phyloP scores from a whole-genome alignment of 176 grass and related monocot species.

The Bothriochloa decipiens region DNA sequence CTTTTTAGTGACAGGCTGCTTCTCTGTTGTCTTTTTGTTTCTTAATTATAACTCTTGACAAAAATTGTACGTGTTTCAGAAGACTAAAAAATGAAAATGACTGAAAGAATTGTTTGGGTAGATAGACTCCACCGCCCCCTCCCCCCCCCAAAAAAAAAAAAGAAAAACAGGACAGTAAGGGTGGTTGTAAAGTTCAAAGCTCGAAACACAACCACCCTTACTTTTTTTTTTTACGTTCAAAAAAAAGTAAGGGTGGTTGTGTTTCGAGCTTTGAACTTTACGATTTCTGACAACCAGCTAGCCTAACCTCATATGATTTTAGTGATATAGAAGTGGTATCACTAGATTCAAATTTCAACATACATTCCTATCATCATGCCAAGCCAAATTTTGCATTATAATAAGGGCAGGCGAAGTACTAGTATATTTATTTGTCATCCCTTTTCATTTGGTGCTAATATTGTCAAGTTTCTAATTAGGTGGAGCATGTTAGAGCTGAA shows the following conservation, averaged over 20 bases:
- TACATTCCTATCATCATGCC: neutral
- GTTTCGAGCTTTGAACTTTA: neutral
- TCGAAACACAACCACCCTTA: neutral
- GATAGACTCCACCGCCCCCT: neutral
- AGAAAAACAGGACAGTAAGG: too few species aligned
- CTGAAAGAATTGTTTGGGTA: neutral
- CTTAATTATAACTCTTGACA: neutral
- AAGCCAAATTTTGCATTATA: neutral
- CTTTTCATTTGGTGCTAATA: slow-evolving; percentile 5
- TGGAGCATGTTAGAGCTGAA: slow-evolving; percentile 83
- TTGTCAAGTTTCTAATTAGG: slow-evolving; percentile 49
- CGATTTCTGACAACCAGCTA: neutral
- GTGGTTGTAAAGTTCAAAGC: neutral
- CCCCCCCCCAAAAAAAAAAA: too few species aligned
- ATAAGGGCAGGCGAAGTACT: neutral
- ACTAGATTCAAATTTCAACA: neutral
- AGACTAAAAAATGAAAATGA: slow-evolving; percentile 7
- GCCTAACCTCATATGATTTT: neutral
- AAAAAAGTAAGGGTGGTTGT: neutral
- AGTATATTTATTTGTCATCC: slow-evolving; percentile 27
- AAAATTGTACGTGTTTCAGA: neutral
- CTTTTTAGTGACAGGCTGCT: neutral
- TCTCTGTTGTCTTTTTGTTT: neutral
- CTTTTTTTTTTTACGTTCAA: too few species aligned
- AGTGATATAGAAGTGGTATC: neutral